Evolutionary conservation across 768 basidiomycete genomes (phyloP).

Genomic region (Hericium erinaceus): DNA sequence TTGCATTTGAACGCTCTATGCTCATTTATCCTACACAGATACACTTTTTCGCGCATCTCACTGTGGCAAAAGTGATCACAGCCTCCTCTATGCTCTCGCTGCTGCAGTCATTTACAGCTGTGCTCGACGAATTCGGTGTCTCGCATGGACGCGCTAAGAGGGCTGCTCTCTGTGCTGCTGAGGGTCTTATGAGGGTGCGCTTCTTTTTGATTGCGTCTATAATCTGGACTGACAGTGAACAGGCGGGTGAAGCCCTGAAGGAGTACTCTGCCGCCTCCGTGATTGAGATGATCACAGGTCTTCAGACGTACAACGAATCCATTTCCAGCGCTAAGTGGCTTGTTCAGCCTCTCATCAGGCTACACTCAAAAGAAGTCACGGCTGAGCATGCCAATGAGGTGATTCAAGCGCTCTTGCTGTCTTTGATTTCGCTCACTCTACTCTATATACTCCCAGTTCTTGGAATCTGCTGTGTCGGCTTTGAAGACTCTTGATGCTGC

Average conservation of each 20-base stretch:
- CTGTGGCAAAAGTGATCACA: conserved; percentile 66
- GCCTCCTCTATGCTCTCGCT: conserved; percentile 71
- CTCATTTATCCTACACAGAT: conserved; percentile 41
- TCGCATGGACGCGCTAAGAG: conserved; percentile 78
- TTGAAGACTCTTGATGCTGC: conserved; percentile 53
- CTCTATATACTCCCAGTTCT: conserved; percentile 36
- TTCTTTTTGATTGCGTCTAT: background rate
- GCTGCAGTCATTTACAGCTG: conserved; percentile 75
- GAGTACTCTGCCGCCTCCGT: conserved; percentile 49
- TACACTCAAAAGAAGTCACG: conserved; percentile 35
- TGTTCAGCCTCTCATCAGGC: conserved; percentile 49
- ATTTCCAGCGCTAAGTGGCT: conserved; percentile 49
- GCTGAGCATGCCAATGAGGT: conserved; percentile 59
- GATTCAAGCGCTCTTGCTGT: conserved; percentile 6
- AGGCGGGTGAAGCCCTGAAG: conserved; percentile 67
- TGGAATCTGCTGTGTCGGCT: conserved; percentile 61
- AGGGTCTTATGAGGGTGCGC: conserved; percentile 67
- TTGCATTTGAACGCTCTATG: background rate
- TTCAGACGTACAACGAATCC: conserved; percentile 64
- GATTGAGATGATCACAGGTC: conserved; percentile 57
- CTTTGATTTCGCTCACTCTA: background rate
- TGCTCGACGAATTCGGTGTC: conserved; percentile 84
- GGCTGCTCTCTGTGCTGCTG: conserved; percentile 72
- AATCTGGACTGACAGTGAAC: background rate
- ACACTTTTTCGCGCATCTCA: conserved; percentile 87